phyloP scores from a whole-genome alignment of 2,329 filamentous ascomycete species.

The Niveomyces coronatus region DNA sequence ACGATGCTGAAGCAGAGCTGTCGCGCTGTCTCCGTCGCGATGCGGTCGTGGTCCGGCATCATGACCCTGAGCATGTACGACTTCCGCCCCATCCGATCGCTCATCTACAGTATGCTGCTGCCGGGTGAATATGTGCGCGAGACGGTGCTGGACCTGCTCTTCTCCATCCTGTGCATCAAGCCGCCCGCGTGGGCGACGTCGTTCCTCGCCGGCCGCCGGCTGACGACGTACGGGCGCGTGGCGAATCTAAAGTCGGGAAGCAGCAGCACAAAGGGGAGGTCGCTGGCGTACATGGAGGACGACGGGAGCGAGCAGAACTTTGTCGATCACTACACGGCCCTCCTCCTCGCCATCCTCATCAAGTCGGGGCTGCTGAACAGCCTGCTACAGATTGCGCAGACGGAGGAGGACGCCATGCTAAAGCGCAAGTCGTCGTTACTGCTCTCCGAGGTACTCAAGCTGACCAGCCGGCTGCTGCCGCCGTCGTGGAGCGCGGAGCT shows the following conservation, averaged over 20 bases:
- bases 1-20: conserved; percentile 70
- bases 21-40: conserved; percentile 79
- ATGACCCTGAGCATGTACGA: conserved; percentile 83
- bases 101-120: conserved; percentile 54
- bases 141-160: conserved; percentile 79
- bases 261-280: conserved; percentile 36
- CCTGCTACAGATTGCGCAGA: conserved; percentile 54
- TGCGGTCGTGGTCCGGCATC: conserved; percentile 90
- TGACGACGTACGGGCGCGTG: conserved; percentile 95
- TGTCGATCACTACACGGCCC: conserved; percentile 85
- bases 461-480: conserved; percentile 78
- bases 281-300: conserved; percentile 50
- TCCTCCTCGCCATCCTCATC: conserved; percentile 77
- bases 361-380: conserved; percentile 62
- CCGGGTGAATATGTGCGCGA: conserved; percentile 51
- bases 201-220: conserved; percentile 79
- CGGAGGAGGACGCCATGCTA: conserved; percentile 56
- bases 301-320: conserved; percentile 68
- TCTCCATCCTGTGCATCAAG: conserved; percentile 74
- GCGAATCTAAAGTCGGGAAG: conserved; percentile 63
- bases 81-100: conserved; percentile 72
- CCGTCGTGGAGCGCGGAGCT: conserved; percentile 71
- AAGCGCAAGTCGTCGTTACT: conserved; percentile 85
- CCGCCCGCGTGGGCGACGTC: conserved; percentile 87
- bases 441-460: conserved; percentile 81